Base-by-base conservation (phyloP, 73 alveolate species). In the Paramecium primaurelia region DNA sequence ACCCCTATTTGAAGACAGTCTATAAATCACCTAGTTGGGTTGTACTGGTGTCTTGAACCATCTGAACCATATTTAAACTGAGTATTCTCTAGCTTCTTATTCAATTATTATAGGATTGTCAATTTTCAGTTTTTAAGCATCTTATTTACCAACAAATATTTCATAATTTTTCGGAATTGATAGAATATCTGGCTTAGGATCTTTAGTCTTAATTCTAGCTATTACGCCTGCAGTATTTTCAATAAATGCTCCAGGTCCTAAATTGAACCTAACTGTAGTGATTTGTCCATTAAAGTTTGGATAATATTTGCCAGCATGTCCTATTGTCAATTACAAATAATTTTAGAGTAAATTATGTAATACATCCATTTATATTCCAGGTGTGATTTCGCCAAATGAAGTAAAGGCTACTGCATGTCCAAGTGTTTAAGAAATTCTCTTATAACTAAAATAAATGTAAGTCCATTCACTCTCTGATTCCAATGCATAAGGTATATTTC, bases 381-480 rank as follows among this genome's bases (percentile, higher is more conserved):
- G 38, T 0, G 91, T 80, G 6, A 80, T 47, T 28, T 80, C 91
- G 1, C 91, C 91, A 49, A 44, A 80, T 8, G 91, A 26, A 14
- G 91, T 80, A 30, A 80, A 80, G 2, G 91, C 91, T 2, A 80
- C 28, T 3, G 91, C 91, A 32, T 45, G 44, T 32, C 91, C 91
- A 45, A 44, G 75, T 16, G 91, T 80, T 47, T 80, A 49, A 26
- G 91, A 44, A 20, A 44, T 18, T 45, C 91, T 80, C 49, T 80
- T 80, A 7, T 80, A 80, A 80, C 91, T 80, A 47, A 80, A 80
- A 26, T 80, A 80, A 1, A 80, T 18, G 45, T 42, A 80, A 40
- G 73, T 80, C 91, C 91, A 80, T 80, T 80, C 91, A 10, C 91
- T 42, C 14, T 80, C 91, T 14, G 64, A 14, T 28, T 80, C 91